Percentiles rank a stretch among this genome's conserved stretches.
Conservation (phyloP, 1,139 yeast species). For the Debaryomyces psychrophilus region DNA sequence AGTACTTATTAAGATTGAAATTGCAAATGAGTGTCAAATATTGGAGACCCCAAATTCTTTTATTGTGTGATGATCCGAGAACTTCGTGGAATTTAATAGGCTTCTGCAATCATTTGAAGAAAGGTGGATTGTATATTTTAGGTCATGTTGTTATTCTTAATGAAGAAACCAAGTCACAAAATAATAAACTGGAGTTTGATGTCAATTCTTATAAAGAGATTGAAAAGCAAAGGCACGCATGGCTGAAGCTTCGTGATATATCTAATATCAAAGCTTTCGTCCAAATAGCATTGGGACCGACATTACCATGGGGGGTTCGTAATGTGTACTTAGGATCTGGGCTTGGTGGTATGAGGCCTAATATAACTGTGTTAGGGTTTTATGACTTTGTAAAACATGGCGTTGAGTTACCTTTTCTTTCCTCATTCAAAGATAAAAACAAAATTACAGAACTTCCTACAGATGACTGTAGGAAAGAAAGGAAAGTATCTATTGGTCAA, state of each 20-base stretch:
- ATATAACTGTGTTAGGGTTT: conserved; percentile 88
- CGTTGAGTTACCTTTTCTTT: conserved; percentile 29
- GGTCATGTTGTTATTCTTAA: conserved; percentile 87
- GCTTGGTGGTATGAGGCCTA: conserved; percentile 95
- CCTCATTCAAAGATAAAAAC: conserved; percentile 21
- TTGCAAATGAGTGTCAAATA: conserved; percentile 90
- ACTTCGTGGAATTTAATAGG: conserved; percentile 88
- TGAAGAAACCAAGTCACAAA: conserved; percentile 29
- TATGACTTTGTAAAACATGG: conserved; percentile 62
- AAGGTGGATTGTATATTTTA: conserved; percentile 88
- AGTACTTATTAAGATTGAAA: conserved; percentile 76
- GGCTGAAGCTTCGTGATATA: conserved; percentile 80
- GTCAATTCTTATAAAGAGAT: conserved; percentile 59
- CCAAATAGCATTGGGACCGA: conserved; percentile 86
- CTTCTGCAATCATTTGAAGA: conserved; percentile 92
- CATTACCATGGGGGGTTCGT: conserved; percentile 93
- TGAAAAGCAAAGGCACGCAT: conserved; percentile 71
- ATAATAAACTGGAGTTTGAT: conserved; percentile 29
- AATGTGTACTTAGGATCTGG: conserved; percentile 92
- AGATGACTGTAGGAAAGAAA: conserved; percentile 73
- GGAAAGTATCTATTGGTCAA: conserved; percentile 68
- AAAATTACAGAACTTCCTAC: conserved; percentile 62
- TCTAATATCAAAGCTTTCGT: conserved; percentile 87
- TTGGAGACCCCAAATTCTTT: conserved; percentile 93
- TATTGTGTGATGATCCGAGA: conserved; percentile 87